These are phyloP conservation scores for Podospora sp. DNA, from an alignment of 495 filamentous ascomycete genomes.

Conservation along the genomic window DNA sequence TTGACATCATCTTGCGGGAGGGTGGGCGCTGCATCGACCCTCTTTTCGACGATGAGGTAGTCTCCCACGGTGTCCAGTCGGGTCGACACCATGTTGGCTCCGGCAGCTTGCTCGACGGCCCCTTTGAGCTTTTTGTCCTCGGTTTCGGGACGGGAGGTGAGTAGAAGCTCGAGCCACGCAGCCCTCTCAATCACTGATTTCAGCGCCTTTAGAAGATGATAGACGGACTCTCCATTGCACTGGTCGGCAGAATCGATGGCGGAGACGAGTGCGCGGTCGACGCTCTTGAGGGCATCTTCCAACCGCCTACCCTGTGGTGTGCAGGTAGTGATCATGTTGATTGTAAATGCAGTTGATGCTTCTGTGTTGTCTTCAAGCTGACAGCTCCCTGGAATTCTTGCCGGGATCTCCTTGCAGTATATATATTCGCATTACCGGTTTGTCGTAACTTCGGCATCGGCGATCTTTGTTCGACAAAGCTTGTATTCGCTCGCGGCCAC, in stretches of 20 bases:
- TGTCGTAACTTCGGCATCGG: no score
- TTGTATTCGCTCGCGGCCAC: no score
- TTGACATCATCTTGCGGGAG: background rate
- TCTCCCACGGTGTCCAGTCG: background rate
- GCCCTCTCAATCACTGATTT: background rate
- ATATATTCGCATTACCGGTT: no score
- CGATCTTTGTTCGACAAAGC: no score
- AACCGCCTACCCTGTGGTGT: no score
- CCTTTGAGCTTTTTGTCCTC: no score
- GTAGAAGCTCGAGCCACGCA: background rate
- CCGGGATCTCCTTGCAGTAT: no score
- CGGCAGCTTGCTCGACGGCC: background rate
- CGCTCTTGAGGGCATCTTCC: background rate
- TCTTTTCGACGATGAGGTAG: constrained; percentile 1
- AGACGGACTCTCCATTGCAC: constrained; percentile 32
- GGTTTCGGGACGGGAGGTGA: background rate
- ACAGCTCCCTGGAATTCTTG: no score
- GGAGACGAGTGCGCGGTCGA: constrained; percentile 21
- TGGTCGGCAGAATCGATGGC: constrained; percentile 39
- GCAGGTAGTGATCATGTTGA: no score
- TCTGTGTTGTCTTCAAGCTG: no score
- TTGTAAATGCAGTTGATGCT: no score
- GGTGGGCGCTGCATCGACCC: background rate
- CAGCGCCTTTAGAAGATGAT: constrained; percentile 22
- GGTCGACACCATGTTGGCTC: background rate